Evolutionary conservation across 208 protist genomes (phyloP).

Genomic region (Paratrypanosoma confusum): DNA sequence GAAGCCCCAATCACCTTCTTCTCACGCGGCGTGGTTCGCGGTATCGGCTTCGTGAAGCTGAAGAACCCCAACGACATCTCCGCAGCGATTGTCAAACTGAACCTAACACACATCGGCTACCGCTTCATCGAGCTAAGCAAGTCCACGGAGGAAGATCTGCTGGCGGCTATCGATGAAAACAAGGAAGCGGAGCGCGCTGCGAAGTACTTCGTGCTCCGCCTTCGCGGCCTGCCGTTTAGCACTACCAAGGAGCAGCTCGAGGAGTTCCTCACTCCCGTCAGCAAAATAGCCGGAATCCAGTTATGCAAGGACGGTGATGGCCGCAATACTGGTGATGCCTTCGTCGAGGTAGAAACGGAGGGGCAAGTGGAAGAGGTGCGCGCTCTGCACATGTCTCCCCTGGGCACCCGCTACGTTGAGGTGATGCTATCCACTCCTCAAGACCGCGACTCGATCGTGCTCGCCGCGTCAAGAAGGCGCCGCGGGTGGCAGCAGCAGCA

Average conservation of each 20-base stretch:
- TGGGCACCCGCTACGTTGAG: conserved; percentile 64
- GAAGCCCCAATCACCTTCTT: conserved; percentile 21
- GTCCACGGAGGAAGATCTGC: conserved; percentile 16
- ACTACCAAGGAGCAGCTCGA: conserved; percentile 37
- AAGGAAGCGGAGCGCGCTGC: conserved; percentile 8
- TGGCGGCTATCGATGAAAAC: conserved; percentile 5
- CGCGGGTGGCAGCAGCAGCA: background rate
- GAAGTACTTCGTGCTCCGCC: conserved; percentile 29
- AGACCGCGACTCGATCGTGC: conserved; percentile 35
- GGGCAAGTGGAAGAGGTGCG: conserved; percentile 19
- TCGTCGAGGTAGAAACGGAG: conserved; percentile 32
- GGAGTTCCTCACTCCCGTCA: conserved; percentile 25
- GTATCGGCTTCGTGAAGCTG: conserved; percentile 29
- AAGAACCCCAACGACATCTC: conserved; percentile 15
- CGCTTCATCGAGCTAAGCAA: conserved; percentile 27
- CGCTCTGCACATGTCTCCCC: conserved; percentile 21
- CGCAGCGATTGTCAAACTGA: conserved; percentile 15
- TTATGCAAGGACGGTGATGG: conserved; percentile 26
- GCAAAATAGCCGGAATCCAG: conserved; percentile 24
- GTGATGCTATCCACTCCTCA: conserved; percentile 27
- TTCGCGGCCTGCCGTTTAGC: conserved; percentile 61
- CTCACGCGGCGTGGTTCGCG: conserved; percentile 20
- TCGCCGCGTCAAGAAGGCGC: conserved; percentile 6
- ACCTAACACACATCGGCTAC: conserved; percentile 29
- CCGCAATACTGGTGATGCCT: conserved; percentile 54